These are phyloP conservation scores for Septoria petroselini DNA, from an alignment of 2,329 filamentous ascomycete species.

Conservation along the genomic window DNA sequence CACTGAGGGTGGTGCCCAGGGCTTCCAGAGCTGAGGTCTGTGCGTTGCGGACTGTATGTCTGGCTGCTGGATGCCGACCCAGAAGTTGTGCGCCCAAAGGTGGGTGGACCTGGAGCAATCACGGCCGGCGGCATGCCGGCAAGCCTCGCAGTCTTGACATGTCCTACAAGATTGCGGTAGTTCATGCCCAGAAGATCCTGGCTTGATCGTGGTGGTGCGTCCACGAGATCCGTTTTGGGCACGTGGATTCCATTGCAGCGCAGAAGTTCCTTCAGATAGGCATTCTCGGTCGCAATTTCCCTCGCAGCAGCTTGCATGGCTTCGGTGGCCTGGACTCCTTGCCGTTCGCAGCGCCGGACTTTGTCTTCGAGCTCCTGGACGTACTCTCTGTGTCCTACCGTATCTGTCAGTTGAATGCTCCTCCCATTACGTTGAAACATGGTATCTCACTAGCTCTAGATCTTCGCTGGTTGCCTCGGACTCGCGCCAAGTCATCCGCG, in stretches of 20 bases:
- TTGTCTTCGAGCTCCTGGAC: conserved; percentile 8
- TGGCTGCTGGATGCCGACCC: too few species aligned
- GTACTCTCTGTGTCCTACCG: conserved; percentile 4
- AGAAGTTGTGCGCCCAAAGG: too few species aligned
- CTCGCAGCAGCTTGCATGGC: conserved; percentile 7
- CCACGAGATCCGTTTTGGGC: background rate
- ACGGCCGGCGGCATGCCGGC: too few species aligned
- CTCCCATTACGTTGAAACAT: background rate
- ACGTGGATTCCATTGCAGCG: conserved; percentile 1
- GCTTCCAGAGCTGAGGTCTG: too few species aligned
- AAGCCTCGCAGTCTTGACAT: too few species aligned
- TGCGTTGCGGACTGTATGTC: too few species aligned
- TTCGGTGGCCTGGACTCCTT: conserved; percentile 3
- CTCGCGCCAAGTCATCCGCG: conserved; percentile 4
- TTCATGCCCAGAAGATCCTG: background rate
- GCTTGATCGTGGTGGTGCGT: background rate
- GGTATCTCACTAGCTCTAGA: conserved; percentile 3
- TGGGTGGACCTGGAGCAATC: too few species aligned
- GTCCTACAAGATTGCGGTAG: too few species aligned
- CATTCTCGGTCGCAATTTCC: conserved; percentile 4
- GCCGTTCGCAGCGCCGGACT: conserved; percentile 3
- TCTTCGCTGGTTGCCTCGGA: conserved; percentile 5
- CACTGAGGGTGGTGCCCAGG: too few species aligned
- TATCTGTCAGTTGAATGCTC: background rate
- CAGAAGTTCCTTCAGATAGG: conserved; percentile 2